Percentiles rank a stretch among this genome's conserved stretches.
These are phyloP conservation scores for Podila clonocystis DNA, from an alignment of 192 early-diverging fungal genomes.

Conservation along the genomic window DNA sequence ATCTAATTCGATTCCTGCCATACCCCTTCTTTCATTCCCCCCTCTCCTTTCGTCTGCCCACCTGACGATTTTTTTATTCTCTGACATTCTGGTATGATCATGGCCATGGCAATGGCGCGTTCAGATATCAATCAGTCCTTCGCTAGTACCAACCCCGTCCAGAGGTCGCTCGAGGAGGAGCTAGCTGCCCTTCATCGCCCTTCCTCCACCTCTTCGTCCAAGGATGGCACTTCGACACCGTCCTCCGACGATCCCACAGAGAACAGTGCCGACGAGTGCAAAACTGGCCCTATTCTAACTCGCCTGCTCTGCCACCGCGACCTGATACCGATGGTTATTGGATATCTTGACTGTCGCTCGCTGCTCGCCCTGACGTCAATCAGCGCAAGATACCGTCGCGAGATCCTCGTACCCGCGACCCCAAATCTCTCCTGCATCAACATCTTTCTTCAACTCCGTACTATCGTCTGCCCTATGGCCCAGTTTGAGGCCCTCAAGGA, in stretches of 20 bases:
- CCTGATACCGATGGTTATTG: conserved; percentile 31
- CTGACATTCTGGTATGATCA: conserved; percentile 11
- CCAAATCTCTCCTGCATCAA: conserved; percentile 34
- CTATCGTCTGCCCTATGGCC: conserved; percentile 40
- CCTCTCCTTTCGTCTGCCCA: neutral
- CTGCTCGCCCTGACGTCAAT: conserved; percentile 20
- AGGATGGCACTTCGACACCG: neutral
- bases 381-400: conserved; percentile 22
- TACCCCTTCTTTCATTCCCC: neutral
- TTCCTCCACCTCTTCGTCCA: too few relatives aligned
- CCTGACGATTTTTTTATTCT: neutral
- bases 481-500: conserved; percentile 48
- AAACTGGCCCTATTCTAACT: conserved; percentile 19
- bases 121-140: conserved; percentile 21
- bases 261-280: neutral
- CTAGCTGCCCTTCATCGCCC: neutral
- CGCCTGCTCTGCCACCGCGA: conserved; percentile 25
- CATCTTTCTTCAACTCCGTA: conserved; percentile 23
- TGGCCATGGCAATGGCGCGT: conserved; percentile 38
- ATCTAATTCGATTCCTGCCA: neutral
- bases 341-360: conserved; percentile 29
- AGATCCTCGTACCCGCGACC: conserved; percentile 32
- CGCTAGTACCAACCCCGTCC: conserved; percentile 9
- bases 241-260: neutral
- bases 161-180: neutral